Base-by-base conservation (phyloP, 169 alveolate genomes). In the Theileria equi region DNA sequence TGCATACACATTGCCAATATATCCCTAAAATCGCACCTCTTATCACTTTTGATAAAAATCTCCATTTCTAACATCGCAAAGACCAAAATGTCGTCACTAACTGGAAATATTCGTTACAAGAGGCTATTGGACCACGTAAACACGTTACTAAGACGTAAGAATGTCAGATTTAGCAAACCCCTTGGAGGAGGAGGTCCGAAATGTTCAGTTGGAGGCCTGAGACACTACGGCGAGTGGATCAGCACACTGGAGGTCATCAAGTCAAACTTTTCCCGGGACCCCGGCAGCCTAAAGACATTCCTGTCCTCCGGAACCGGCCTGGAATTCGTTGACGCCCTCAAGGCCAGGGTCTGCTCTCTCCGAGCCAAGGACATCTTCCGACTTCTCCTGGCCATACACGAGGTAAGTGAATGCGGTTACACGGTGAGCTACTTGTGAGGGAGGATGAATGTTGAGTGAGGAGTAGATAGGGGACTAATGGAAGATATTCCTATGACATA, bases 171-270 rank as follows among this genome's bases (percentile, higher is more conserved):
- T 44, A 73, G 83, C 57, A 73, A 59, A 45, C 83, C 83, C 11
- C 3, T 35, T 38, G 13, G 19, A 38, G n/a, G n/a, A 38, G 45
- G n/a, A 13, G 45, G 19, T 13, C 67, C 67, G 0, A 57, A 40
- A 29, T 57, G 40, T 21, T n/a, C 53, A 57, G 29, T 57, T 3
- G 83, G 83, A 16, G 83, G 83, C 16, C 62, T 73, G 34, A 66
- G 83, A 13, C 69, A 73, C 49, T 34, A 35, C 35, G 83, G 83
- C 11, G 83, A 73, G 35, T 73, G 83, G 83, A 54, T 73, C 25
- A 50, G 64, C 32, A 40, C 71, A 17, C 63, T 57, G 23, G 63
- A 53, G 7, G 19, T 44, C 17, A 25, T 73, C 23, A 25, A 49
- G 40, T 52, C 54, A 4, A 11, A 28, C 17, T 34, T 73, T 29